Evolutionary conservation across 306 rosid species (phyloP), one percentile per base, ranked within the genome.

Genomic region (Neltuma alba): DNA sequence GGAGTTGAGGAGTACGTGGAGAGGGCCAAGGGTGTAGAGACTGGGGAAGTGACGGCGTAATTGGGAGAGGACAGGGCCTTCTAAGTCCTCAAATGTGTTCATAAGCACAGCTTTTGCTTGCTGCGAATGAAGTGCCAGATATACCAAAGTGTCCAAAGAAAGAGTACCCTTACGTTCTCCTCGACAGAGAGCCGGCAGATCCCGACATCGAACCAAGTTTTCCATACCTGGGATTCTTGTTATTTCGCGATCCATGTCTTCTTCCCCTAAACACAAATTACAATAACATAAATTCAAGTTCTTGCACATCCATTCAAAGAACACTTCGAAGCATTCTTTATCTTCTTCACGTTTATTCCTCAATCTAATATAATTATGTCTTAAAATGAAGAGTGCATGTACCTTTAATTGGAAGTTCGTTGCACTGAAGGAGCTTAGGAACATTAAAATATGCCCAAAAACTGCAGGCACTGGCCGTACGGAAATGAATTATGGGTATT

Each of bases 1-100:
- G 2, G 23, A 1, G 36, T 72, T 72, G 9, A 86, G 83, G 28
- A 73, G 92, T 34, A 58, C 42, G 18, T 88, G 89, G 69, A 89
- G 89, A 4, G 92, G 91, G 9, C 92, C 92, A 16, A 89, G 6
- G 10, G 91, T 27, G 82, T 73, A 92, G 45, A 84, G 6, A 16
- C 79, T 80, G 2, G 86, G 85, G 66, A 76, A 82, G 0, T 40
- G 70, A 5, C 13, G 78, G 2, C 83, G 79, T 1, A 89, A 41
- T 0, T 79, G 74, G 40, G 77, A 52, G 23, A 89, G 70, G 5
- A 86, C 42, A 0, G 90, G 87, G 6, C 76, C 79, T 64, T 92
- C 96, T 31, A 91, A 72, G 1, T 89, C 93, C 12, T 92, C 91
- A 14, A 86, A 90, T 0, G 97, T 83, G 88, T 92, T 92, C 52